Evolutionary conservation across 169 alveolate genomes (phyloP).

Genomic region (Plasmodium coatneyi): DNA sequence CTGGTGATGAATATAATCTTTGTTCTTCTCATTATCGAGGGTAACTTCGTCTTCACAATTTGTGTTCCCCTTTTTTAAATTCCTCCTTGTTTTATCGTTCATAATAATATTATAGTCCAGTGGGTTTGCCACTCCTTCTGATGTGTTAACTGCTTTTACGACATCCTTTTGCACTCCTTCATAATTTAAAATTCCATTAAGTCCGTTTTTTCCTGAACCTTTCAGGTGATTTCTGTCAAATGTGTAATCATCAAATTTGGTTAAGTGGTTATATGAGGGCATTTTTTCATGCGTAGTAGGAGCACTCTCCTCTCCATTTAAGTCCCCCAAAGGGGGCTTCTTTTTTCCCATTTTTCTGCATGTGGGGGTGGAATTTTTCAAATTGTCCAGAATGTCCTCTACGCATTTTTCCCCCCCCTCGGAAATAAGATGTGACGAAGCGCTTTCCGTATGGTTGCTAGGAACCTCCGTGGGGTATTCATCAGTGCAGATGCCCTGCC

Average conservation of each 20-base stretch:
- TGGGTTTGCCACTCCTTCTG: not conserved
- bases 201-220: constrained; percentile 4
- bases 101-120: not conserved
- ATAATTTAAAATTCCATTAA: not conserved
- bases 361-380: not conserved
- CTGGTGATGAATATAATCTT: not conserved
- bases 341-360: not conserved
- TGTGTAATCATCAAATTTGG: not conserved
- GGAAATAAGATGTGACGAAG: not conserved
- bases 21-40: constrained; percentile 6
- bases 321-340: not conserved
- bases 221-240: not conserved
- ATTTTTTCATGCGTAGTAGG: not conserved
- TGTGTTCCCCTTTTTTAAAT: constrained; percentile 3
- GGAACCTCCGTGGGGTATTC: not conserved
- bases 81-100: not conserved
- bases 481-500: not conserved
- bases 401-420: not conserved
- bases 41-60: not conserved
- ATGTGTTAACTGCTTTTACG: not conserved
- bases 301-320: not conserved
- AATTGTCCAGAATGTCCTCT: not conserved
- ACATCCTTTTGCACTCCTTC: not conserved
- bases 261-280: not conserved
- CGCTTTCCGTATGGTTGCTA: not conserved